Evolutionary conservation across 1,139 yeast species (phyloP), one percentile per base, ranked within the genome.

Genomic region (Geotrichum citri-aurantii): DNA sequence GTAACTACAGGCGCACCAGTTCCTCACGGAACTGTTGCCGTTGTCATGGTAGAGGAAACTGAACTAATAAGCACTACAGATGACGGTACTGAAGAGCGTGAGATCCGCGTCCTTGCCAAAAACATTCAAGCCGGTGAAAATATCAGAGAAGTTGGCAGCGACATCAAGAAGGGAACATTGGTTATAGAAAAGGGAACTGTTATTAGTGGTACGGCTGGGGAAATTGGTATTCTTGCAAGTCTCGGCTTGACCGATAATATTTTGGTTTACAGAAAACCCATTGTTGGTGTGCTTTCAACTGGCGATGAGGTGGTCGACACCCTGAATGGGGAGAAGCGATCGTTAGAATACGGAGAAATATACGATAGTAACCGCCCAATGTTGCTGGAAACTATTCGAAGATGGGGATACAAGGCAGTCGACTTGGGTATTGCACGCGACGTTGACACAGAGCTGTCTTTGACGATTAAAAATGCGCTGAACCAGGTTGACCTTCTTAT

Each of bases 1-100:
- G 72, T 80, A 47, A 80, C 83, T 1, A 80, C 83, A 0, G 83
- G 83, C 5, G 83, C 83, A 0, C 82, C 82, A 1, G 70, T 80
- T 1, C 83, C 83, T 0, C 68, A 68, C 3, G 82, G 82, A 0
- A 77, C 82, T 0, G 75, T 76, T 37, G 80, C 82, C 0, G 81
- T 80, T n/a, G 75, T 80, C 11, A 79, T 80, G 67, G 83, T 80
- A 1, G 83, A 80, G 63, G 81, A 79, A 61, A 79, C 83, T 0
- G 63, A 62, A 14, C 62, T 80, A 6, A 69, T 68, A 0, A 63
- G 69, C 1, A 59, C 65, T 1, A 72, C 73, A 11, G 72, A 68
- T 5, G 74, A 72, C 51, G 77, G 74, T 1, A 61, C 62, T 14
- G 81, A 77, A 64, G 82, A 77, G 64, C 73, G 62, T 75, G 57